These are phyloP conservation scores for Termitomyces eurrhizus DNA, from an alignment of 768 basidiomycete species.

Conservation along the genomic window DNA sequence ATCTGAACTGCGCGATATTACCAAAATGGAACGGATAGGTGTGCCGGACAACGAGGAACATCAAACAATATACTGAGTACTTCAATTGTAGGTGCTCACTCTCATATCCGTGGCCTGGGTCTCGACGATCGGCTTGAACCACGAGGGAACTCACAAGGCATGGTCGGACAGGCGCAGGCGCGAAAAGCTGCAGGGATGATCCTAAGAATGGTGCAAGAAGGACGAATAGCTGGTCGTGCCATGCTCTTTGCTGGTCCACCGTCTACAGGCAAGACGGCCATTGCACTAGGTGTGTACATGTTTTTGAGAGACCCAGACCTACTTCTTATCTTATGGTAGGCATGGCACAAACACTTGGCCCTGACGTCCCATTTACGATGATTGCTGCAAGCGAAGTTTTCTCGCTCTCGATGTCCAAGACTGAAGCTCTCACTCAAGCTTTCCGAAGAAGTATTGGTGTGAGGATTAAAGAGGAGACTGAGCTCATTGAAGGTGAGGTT, in stretches of 20 bases:
- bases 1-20: conserved; percentile 79
- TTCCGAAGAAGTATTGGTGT: conserved; percentile 96
- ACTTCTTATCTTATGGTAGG: conserved; percentile 37
- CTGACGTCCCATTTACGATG: conserved; percentile 97
- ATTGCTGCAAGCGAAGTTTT: conserved; percentile 98
- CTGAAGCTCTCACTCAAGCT: conserved; percentile 95
- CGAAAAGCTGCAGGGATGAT: conserved; percentile 98
- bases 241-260: conserved; percentile 98
- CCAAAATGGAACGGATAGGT: conserved; percentile 94
- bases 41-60: conserved; percentile 10
- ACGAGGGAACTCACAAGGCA: conserved; percentile 84
- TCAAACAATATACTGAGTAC: conserved; percentile 5
- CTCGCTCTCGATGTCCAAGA: conserved; percentile 97
- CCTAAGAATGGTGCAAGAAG: conserved; percentile 97
- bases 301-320: not conserved
- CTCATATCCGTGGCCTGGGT: conserved; percentile 94
- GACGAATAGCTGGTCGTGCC: conserved; percentile 90
- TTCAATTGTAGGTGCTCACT: conserved; percentile 66
- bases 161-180: conserved; percentile 96
- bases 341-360: conserved; percentile 93
- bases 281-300: conserved; percentile 76
- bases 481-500: conserved; percentile 96
- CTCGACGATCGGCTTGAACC: conserved; percentile 92
- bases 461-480: conserved; percentile 95
- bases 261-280: conserved; percentile 96